Percentiles rank a stretch among this genome's conserved stretches.
Conservation (phyloP, 202 grass and related monocot species). For the Panicum virgatum region DNA sequence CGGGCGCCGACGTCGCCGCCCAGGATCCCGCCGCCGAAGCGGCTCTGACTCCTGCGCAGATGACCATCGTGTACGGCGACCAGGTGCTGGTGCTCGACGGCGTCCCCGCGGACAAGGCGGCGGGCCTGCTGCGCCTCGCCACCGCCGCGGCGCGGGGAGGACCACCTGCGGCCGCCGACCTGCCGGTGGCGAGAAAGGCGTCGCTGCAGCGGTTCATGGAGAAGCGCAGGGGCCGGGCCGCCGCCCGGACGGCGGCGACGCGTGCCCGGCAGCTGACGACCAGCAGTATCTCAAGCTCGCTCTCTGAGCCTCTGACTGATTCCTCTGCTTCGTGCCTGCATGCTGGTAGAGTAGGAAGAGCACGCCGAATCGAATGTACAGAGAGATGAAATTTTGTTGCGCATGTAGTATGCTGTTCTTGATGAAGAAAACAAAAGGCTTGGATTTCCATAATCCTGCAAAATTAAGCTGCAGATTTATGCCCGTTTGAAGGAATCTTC, state of each 20-base stretch:
- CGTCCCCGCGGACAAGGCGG: conserved; percentile 49
- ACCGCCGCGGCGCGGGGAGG: not conserved
- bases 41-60: not conserved
- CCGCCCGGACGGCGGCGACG: conserved; percentile 47
- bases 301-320: conserved; percentile 28
- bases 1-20: conserved; percentile 32
- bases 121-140: conserved; percentile 53
- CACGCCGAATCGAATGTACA: not conserved
- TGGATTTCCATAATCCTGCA: not conserved
- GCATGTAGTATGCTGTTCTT: too few relatives aligned
- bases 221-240: too few relatives aligned
- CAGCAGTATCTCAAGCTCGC: conserved; percentile 10
- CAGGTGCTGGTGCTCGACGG: conserved; percentile 63
- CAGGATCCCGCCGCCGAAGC: too few relatives aligned
- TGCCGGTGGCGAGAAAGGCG: conserved; percentile 68
- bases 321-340: not conserved
- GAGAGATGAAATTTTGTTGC: too few relatives aligned
- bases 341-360: not conserved
- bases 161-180: conserved; percentile 34
- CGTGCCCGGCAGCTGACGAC: not conserved
- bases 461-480: not conserved
- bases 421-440: too few relatives aligned
- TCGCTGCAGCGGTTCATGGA: conserved; percentile 68
- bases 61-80: conserved; percentile 71
- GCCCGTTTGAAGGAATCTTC: not conserved